These are phyloP conservation scores for Petunia axillaris DNA, from an alignment of 257 asterid species.

Conservation along the genomic window DNA sequence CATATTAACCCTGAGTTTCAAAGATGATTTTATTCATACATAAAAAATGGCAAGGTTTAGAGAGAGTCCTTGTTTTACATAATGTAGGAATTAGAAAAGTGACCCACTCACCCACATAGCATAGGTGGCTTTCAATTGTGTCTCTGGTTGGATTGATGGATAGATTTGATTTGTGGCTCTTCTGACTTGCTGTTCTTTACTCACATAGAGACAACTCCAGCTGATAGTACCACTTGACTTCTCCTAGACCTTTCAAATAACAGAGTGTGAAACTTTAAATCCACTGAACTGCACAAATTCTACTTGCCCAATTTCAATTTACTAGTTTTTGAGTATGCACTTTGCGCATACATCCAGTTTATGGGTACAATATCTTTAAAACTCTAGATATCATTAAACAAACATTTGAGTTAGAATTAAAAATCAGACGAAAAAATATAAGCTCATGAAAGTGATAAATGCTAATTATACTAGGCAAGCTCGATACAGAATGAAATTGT, in stretches of 20 bases:
- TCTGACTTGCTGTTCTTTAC: slow-evolving; percentile 3
- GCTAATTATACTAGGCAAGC: no score
- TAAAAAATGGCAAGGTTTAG: not conserved
- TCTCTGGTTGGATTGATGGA: slow-evolving; percentile 11
- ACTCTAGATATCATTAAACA: no score
- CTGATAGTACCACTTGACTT: slow-evolving; percentile 22
- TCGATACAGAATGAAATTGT: no score
- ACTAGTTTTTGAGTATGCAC: no score
- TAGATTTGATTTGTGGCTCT: slow-evolving; percentile 19
- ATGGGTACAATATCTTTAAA: no score
- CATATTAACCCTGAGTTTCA: not conserved
- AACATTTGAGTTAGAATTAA: no score
- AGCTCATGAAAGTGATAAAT: no score
- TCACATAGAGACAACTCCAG: not conserved
- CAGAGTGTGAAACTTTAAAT: not conserved
- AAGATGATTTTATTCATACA: not conserved
- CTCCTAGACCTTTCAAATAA: slow-evolving; percentile 7
- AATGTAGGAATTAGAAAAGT: not conserved
- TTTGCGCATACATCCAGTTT: no score
- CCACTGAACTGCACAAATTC: not conserved
- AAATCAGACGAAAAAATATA: no score
- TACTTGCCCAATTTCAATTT: no score
- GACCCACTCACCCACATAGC: not conserved
- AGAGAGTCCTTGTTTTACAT: not conserved
- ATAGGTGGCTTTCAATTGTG: not conserved